Evolutionary conservation across 202 grass and related monocot species (phyloP), one percentile per base, ranked within the genome.

Genomic region (Miscanthus sacchariflorus): DNA sequence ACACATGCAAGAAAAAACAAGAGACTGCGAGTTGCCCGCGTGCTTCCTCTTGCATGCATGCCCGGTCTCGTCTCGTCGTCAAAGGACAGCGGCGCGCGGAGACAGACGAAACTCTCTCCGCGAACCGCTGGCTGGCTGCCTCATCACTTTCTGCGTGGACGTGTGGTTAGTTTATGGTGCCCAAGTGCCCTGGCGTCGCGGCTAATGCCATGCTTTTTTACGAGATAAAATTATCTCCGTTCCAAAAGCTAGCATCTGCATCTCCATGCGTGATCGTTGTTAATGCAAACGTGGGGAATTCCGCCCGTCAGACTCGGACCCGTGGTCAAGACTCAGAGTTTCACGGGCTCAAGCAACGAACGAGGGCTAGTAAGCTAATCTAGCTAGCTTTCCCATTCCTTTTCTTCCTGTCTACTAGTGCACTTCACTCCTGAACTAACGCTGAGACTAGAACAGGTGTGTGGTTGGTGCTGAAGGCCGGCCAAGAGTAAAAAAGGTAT

Each of bases 211-310:
- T 40, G 69, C 74, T 84, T 90, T 90, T 13, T 5, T 83, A 11
- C 59, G 6, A 78, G 52, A 63, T 10, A 18, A 25, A 4, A 19
- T 52, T 17, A 66, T 66, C 63, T 14, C 63, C 25, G 21, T n/a
- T 74, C 43, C 72, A 50, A 50, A 75, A 49, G 43, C 72, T 28
- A 74, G 9, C 21, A n/a, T 52, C 49, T 50, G 38, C n/a, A 33
- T 7, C 25, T 67, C 12, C 61, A 65, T 15, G 27, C 54, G 59
- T 66, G 74, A 24, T 79, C 9, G 15, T 35, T 65, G 12, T 66
- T n/a, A 88, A 91, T 78, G 65, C 9, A 86, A 88, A 88, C 82
- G 86, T 91, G 86, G 4, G 52, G 74, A 77, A 77, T 40, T 78
- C 21, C 35, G 65, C 65, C 72, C 66, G 74, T 30, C 74, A 33